phyloP scores from a whole-genome alignment of 352 stramenopile genomes.

The Phytophthora fragariae region DNA sequence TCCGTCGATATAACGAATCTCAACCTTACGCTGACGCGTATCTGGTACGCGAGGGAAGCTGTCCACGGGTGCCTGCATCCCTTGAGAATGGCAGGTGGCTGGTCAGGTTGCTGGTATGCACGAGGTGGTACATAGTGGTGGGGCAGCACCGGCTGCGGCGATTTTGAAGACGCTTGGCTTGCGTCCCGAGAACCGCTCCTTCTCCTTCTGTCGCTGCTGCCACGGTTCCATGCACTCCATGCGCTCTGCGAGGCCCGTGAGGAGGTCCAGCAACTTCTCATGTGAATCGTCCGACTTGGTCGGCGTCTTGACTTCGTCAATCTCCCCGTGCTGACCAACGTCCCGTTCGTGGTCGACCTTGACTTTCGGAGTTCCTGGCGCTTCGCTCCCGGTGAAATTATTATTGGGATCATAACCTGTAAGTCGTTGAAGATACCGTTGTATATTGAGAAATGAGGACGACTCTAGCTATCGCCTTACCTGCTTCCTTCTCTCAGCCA shows the following conservation, averaged over 20 bases:
- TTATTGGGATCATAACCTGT: slow-evolving; percentile 12
- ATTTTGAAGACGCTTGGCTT: not conserved
- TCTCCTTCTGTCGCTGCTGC: slow-evolving; percentile 1
- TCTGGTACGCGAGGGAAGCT: slow-evolving; percentile 6
- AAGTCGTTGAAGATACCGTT: too few species aligned
- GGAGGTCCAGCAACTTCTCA: slow-evolving; percentile 10
- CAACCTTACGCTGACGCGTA: slow-evolving; percentile 21
- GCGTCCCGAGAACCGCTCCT: not conserved
- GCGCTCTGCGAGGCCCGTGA: slow-evolving; percentile 3
- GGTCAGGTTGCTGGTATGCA: not conserved
- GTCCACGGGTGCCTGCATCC: not conserved
- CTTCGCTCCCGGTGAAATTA: not conserved
- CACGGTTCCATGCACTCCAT: slow-evolving; percentile 1
- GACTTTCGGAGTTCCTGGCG: slow-evolving; percentile 5
- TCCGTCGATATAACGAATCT: slow-evolving; percentile 14
- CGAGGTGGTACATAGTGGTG: slow-evolving; percentile 11
- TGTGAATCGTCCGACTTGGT: not conserved
- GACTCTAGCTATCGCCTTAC: too few species aligned
- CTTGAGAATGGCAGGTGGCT: slow-evolving; percentile 1
- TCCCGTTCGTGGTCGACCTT: not conserved
- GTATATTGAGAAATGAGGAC: too few species aligned
- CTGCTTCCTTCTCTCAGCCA: too few species aligned
- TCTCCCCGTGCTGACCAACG: slow-evolving; percentile 1
- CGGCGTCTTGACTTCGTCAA: slow-evolving; percentile 1
- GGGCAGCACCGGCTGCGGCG: slow-evolving; percentile 1